phyloP scores from a whole-genome alignment of 1,284 basidiomycete genomes.

The Malassezia dermatis region DNA sequence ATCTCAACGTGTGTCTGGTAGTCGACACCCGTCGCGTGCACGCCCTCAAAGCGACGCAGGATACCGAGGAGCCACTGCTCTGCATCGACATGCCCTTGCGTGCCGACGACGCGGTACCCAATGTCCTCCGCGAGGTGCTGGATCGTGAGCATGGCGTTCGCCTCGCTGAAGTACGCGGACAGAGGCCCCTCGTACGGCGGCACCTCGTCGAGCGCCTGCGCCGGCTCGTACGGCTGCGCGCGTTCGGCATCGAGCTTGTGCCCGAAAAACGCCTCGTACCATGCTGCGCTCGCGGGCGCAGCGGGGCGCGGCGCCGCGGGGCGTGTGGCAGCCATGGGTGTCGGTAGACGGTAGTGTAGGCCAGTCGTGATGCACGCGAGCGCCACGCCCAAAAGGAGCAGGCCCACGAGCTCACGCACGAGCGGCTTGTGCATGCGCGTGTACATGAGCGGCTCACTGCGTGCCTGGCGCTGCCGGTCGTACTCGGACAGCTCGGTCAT shows the following conservation, averaged over 20 bases:
- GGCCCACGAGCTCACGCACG: conserved; percentile 15
- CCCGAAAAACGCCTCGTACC: not conserved
- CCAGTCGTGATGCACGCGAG: conserved; percentile 25
- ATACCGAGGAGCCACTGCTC: conserved; percentile 71
- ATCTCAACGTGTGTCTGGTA: conserved; percentile 39
- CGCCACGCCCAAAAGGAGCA: conserved; percentile 19
- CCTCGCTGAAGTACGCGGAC: conserved; percentile 33
- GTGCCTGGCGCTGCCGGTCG: not conserved
- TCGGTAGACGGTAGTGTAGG: conserved; percentile 40
- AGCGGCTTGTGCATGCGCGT: not conserved
- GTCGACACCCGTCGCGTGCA: conserved; percentile 31
- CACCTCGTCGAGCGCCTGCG: not conserved
- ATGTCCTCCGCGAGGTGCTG: conserved; percentile 58
- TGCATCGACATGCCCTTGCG: conserved; percentile 71
- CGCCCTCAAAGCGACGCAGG: conserved; percentile 54
- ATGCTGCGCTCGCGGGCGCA: not conserved
- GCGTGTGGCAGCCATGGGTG: conserved; percentile 22
- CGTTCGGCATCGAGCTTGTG: not conserved
- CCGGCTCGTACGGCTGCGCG: conserved; percentile 4
- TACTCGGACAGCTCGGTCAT: not conserved
- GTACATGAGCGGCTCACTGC: conserved; percentile 7
- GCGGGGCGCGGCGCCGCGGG: conserved; percentile 10
- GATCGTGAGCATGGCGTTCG: conserved; percentile 36
- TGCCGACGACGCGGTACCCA: conserved; percentile 85
- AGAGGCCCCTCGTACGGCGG: conserved; percentile 9